Percentiles rank a stretch among this genome's conserved stretches.
These are phyloP conservation scores for Amoeboaphelidium protococcarum DNA, from an alignment of 371 early-diverging fungal genomes.

Conservation along the genomic window DNA sequence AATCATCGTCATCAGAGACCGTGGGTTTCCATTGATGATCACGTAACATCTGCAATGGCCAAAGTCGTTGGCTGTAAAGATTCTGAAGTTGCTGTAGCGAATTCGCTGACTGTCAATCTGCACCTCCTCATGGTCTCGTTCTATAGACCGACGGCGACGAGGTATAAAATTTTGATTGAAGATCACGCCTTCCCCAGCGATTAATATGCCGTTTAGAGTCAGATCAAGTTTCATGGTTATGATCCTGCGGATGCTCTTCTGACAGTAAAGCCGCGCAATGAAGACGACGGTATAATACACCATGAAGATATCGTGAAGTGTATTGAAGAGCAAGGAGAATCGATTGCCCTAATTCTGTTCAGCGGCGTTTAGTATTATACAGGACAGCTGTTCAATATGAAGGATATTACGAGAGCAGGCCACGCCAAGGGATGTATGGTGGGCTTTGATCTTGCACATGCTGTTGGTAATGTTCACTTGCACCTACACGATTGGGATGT, in stretches of 20 bases:
- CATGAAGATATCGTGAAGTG: slow-evolving; percentile 49
- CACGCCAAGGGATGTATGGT: slow-evolving; percentile 63
- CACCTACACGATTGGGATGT: slow-evolving; percentile 80
- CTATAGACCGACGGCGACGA: slow-evolving; percentile 44
- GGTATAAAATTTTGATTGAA: slow-evolving; percentile 74
- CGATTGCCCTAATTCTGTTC: slow-evolving; percentile 60
- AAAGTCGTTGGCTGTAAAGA: slow-evolving; percentile 53
- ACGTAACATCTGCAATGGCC: slow-evolving; percentile 35
- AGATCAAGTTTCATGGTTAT: slow-evolving; percentile 48
- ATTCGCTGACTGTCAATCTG: slow-evolving; percentile 65
- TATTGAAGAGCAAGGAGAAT: slow-evolving; percentile 39
- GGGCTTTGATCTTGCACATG: slow-evolving; percentile 89
- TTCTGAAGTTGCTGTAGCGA: slow-evolving; percentile 68
- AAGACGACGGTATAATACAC: slow-evolving; percentile 36
- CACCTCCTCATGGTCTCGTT: slow-evolving; percentile 73
- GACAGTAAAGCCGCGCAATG: slow-evolving; percentile 37
- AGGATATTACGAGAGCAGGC: slow-evolving; percentile 50
- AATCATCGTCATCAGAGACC: slow-evolving; percentile 50
- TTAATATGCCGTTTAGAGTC: slow-evolving; percentile 63
- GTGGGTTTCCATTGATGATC: slow-evolving; percentile 64
- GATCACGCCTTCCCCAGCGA: slow-evolving; percentile 76
- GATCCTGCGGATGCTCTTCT: slow-evolving; percentile 42
- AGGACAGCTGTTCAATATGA: slow-evolving; percentile 75
- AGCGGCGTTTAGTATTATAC: slow-evolving; percentile 89
- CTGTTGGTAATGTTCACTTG: slow-evolving; percentile 72